Evolutionary conservation across 2,329 filamentous ascomycete genomes (phyloP).

Genomic region (Aspergillus pseudoglaucus): DNA sequence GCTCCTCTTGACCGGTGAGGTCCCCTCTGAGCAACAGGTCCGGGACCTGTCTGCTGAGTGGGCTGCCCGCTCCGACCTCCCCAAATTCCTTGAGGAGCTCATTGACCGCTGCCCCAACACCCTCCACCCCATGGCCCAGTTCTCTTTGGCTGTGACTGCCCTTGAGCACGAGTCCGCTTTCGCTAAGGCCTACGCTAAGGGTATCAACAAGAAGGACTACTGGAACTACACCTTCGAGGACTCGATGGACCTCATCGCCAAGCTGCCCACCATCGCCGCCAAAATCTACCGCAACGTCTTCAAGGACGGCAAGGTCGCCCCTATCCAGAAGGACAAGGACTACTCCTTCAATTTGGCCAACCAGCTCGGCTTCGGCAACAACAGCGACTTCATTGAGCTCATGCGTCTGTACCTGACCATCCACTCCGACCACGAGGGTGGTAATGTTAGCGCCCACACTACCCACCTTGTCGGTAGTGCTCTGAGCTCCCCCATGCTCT

Average conservation of each 20-base stretch:
- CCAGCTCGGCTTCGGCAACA: slow-evolving; percentile 93
- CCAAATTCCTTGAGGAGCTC: slow-evolving; percentile 98
- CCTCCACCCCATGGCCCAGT: slow-evolving; percentile 99
- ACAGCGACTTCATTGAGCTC: slow-evolving; percentile 95
- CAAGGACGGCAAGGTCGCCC: slow-evolving; percentile 97
- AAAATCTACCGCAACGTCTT: slow-evolving; percentile 99
- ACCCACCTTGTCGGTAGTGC: slow-evolving; percentile 96
- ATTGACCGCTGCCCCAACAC: slow-evolving; percentile 99
- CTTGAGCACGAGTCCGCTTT: slow-evolving; percentile 98
- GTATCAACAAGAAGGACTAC: slow-evolving; percentile 99
- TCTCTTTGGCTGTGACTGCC: slow-evolving; percentile 94
- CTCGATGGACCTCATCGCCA: slow-evolving; percentile 99
- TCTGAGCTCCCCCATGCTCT: slow-evolving; percentile 95
- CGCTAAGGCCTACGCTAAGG: slow-evolving; percentile 97
- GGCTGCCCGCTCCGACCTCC: slow-evolving; percentile 93
- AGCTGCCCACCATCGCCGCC: slow-evolving; percentile 94
- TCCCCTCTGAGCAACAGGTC: slow-evolving; percentile 96
- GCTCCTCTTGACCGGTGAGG: slow-evolving; percentile 96
- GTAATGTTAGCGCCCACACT: slow-evolving; percentile 97
- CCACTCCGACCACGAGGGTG: slow-evolving; percentile 99
- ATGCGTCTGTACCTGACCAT: slow-evolving; percentile 99
- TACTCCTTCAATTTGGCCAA: slow-evolving; percentile 99
- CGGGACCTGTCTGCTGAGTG: slow-evolving; percentile 97
- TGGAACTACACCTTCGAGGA: slow-evolving; percentile 99
- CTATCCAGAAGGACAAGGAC: slow-evolving; percentile 98